Percentiles rank a stretch among this genome's conserved stretches.
Evolutionary conservation across 495 filamentous ascomycete species (phyloP).

Genomic region (Penicillium daleae): DNA sequence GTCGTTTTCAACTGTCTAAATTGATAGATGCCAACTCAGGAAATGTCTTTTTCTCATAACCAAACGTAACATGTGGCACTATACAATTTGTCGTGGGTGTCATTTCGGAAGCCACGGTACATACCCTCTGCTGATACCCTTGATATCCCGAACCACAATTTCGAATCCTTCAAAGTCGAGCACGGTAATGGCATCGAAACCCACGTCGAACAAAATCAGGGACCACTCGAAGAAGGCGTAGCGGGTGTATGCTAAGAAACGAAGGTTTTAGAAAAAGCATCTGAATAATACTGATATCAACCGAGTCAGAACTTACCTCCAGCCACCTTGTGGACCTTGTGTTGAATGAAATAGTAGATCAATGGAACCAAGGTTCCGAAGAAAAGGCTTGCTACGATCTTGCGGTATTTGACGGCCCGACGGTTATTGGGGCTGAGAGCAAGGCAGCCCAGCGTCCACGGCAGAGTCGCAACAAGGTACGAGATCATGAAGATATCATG

Average conservation of each 20-base stretch:
- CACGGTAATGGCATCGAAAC: slow-evolving; percentile 95
- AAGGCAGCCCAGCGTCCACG: slow-evolving; percentile 93
- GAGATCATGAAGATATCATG: slow-evolving; percentile 99
- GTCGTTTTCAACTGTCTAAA: slow-evolving; percentile 60
- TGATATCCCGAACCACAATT: slow-evolving; percentile 83
- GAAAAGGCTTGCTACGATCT: slow-evolving; percentile 80
- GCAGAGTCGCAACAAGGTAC: slow-evolving; percentile 90
- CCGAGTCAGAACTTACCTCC: slow-evolving; percentile 69
- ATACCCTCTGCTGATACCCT: slow-evolving; percentile 97
- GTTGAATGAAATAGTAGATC: slow-evolving; percentile 97
- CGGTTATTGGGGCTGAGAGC: slow-evolving; percentile 86
- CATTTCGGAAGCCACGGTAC: slow-evolving; percentile 96
- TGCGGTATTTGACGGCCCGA: slow-evolving; percentile 84
- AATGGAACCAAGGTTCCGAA: slow-evolving; percentile 89
- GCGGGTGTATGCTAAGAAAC: slow-evolving; percentile 81
- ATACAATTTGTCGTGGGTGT: slow-evolving; percentile 57
- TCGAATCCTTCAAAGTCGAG: slow-evolving; percentile 92
- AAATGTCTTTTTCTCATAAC: slow-evolving; percentile 40
- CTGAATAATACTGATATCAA: neutral
- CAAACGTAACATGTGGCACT: slow-evolving; percentile 43
- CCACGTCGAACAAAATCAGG: slow-evolving; percentile 91
- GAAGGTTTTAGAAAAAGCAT: neutral
- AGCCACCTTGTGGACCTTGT: slow-evolving; percentile 92
- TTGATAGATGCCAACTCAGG: slow-evolving; percentile 49
- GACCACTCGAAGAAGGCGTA: slow-evolving; percentile 99